Conservation (phyloP, 2,329 filamentous ascomycete genomes). For the Trichoderma citrinoviride region DNA sequence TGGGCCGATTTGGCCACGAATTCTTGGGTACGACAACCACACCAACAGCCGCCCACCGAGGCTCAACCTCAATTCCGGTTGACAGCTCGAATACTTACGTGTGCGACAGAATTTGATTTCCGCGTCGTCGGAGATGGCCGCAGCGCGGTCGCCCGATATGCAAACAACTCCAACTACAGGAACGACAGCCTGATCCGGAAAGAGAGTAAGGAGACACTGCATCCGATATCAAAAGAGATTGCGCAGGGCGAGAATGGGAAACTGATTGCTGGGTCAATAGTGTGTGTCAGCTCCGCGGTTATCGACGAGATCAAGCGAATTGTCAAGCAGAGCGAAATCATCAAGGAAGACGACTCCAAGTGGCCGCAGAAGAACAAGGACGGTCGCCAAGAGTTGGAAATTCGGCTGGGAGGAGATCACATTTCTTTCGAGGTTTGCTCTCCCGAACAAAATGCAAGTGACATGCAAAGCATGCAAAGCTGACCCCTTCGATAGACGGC, state of each 20-base stretch:
- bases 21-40: slow-evolving; percentile 68
- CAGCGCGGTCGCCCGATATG: slow-evolving; percentile 91
- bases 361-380: slow-evolving; percentile 99
- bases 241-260: background rate
- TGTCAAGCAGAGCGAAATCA: slow-evolving; percentile 94
- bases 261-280: slow-evolving; percentile 44
- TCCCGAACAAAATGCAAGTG: too few species aligned
- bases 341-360: slow-evolving; percentile 96
- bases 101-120: slow-evolving; percentile 85
- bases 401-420: slow-evolving; percentile 88
- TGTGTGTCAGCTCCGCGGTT: slow-evolving; percentile 91
- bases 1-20: slow-evolving; percentile 95
- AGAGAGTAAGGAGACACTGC: slow-evolving; percentile 73
- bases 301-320: slow-evolving; percentile 96
- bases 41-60: background rate
- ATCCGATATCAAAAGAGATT: background rate
- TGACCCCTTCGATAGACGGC: slow-evolving; percentile 65
- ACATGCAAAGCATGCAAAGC: background rate
- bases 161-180: slow-evolving; percentile 99
- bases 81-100: background rate
- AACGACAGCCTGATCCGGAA: slow-evolving; percentile 98
- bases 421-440: slow-evolving; percentile 87
- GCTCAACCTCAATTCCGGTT: background rate
- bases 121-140: slow-evolving; percentile 87
- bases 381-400: slow-evolving; percentile 93